Evolutionary conservation across 2,329 filamentous ascomycete genomes (phyloP).

Genomic region (Fusarium multiceps): DNA sequence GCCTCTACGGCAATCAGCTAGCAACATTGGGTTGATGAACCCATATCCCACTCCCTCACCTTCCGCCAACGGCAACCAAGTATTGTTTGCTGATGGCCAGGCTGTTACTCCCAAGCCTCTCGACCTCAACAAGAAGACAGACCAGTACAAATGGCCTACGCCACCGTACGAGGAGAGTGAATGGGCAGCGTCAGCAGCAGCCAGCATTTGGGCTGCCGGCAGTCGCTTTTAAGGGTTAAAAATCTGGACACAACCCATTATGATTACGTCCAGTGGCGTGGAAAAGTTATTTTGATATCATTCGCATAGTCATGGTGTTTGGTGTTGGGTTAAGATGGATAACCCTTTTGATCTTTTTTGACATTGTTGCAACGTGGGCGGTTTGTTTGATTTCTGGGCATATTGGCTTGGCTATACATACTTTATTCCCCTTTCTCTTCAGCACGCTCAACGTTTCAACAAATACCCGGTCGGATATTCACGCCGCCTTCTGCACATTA

Average conservation of each 20-base stretch:
- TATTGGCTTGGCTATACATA: conserved; percentile 45
- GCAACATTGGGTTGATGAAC: conserved; percentile 68
- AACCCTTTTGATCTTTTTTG: conserved; percentile 35
- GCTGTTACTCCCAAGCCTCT: conserved; percentile 75
- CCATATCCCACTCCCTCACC: conserved; percentile 76
- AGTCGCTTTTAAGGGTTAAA: conserved; percentile 64
- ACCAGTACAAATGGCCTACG: conserved; percentile 85
- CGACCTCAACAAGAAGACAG: conserved; percentile 70
- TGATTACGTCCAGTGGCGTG: conserved; percentile 43
- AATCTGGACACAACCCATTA: conserved; percentile 22
- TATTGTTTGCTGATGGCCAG: conserved; percentile 76
- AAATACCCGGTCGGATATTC: conserved; percentile 46
- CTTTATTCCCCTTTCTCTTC: conserved; percentile 48
- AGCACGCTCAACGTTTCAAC: conserved; percentile 34
- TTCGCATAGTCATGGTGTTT: conserved; percentile 48
- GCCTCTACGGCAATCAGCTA: conserved; percentile 70
- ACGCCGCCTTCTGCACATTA: conserved; percentile 40
- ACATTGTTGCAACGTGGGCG: conserved; percentile 37
- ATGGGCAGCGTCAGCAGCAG: conserved; percentile 86
- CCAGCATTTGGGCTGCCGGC: conserved; percentile 81
- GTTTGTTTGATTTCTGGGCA: conserved; percentile 41
- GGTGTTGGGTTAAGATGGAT: conserved; percentile 44
- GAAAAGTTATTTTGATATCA: conserved; percentile 44
- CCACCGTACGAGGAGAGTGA: conserved; percentile 94
- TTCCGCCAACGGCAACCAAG: conserved; percentile 83